Percentiles rank a stretch among this genome's conserved stretches.
Evolutionary conservation across 2,329 filamentous ascomycete genomes (phyloP).

Genomic region (Colletotrichum agaves): DNA sequence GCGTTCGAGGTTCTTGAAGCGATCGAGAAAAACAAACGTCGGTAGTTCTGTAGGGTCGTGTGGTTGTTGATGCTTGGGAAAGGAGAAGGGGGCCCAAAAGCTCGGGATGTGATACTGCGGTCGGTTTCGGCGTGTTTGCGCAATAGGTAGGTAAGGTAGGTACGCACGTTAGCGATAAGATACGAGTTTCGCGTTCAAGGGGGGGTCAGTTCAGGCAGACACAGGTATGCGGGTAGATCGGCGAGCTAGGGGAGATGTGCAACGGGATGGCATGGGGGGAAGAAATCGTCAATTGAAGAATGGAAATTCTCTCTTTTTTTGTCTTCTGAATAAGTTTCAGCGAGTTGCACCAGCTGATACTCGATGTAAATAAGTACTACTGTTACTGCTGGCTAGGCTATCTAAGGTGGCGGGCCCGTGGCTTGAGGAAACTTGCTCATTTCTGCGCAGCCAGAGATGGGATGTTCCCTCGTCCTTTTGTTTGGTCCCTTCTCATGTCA

Average conservation of each 20-base stretch:
- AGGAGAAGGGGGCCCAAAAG: slow-evolving; percentile 5
- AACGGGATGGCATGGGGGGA: neutral
- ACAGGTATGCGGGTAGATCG: neutral
- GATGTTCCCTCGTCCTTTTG: slow-evolving; percentile 29
- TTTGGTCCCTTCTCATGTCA: neutral
- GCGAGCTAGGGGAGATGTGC: slow-evolving; percentile 3
- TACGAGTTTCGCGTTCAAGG: slow-evolving; percentile 2
- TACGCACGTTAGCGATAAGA: neutral
- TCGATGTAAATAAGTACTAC: neutral
- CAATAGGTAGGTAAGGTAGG: neutral
- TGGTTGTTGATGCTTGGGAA: slow-evolving; percentile 7
- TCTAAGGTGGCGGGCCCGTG: slow-evolving; percentile 35
- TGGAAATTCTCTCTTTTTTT: neutral
- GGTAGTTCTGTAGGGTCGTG: neutral
- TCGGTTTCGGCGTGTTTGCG: neutral
- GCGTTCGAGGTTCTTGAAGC: neutral
- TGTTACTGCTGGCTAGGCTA: neutral
- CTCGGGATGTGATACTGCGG: slow-evolving; percentile 16
- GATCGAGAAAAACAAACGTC: neutral
- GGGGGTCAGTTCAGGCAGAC: neutral
- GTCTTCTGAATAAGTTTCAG: neutral
- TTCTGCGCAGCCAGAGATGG: slow-evolving; percentile 48
- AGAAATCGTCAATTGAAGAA: neutral
- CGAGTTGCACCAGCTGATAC: neutral
- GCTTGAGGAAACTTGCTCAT: slow-evolving; percentile 52